Evolutionary conservation across 2,329 filamentous ascomycete species (phyloP).

Genomic region (Cordyceps militaris): DNA sequence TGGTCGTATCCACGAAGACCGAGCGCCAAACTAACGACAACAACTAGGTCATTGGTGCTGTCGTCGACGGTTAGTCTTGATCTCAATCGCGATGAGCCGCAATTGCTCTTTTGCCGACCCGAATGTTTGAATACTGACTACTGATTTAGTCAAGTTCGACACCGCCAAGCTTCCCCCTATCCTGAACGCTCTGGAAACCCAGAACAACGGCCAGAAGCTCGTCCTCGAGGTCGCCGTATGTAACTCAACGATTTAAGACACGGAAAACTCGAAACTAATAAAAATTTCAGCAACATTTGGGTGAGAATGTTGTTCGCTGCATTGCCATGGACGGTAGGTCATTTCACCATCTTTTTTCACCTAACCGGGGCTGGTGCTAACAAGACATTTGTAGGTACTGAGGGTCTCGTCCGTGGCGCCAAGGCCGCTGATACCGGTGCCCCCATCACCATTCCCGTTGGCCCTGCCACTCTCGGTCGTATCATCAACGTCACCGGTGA

Average conservation of each 20-base stretch:
- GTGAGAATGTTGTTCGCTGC: slow-evolving; percentile 97
- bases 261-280: slow-evolving; percentile 29
- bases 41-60: slow-evolving; percentile 93
- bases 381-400: slow-evolving; percentile 63
- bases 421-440: slow-evolving; percentile 80
- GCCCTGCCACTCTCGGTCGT: slow-evolving; percentile 86
- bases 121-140: slow-evolving; percentile 21
- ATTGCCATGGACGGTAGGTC: slow-evolving; percentile 99
- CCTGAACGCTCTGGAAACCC: slow-evolving; percentile 90
- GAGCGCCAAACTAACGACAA: slow-evolving; percentile 35
- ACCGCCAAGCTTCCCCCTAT: slow-evolving; percentile 88
- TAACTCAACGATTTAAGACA: slow-evolving; percentile 15
- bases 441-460: slow-evolving; percentile 95
- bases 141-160: slow-evolving; percentile 84
- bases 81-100: slow-evolving; percentile 15
- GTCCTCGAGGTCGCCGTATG: slow-evolving; percentile 93
- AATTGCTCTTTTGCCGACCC: slow-evolving; percentile 11
- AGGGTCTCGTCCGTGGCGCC: slow-evolving; percentile 95
- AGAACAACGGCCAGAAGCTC: slow-evolving; percentile 90
- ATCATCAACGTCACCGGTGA: slow-evolving; percentile 99
- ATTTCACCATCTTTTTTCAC: slow-evolving; percentile 15
- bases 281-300: slow-evolving; percentile 81
- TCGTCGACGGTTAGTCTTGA: slow-evolving; percentile 80
- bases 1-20: neutral
- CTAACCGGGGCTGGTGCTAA: neutral